Conservation (phyloP, 2,329 filamentous ascomycete species). For the Botrytis aclada region DNA sequence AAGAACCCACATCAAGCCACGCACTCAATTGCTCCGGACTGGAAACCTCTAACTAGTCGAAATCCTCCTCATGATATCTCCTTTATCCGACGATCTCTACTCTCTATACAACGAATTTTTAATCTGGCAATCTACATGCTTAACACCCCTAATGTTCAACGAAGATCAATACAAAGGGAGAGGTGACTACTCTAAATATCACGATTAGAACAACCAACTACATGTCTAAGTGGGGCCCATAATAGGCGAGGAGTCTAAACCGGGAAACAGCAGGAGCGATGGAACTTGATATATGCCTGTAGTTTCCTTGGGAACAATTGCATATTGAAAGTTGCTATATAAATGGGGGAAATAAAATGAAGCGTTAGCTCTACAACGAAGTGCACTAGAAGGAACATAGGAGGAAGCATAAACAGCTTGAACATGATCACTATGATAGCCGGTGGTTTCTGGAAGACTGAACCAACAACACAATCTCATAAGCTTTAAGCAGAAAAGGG, state of each 20-base stretch:
- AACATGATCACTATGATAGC: too few relatives aligned
- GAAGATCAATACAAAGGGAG: background rate
- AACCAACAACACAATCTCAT: accelerated
- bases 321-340: background rate
- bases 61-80: background rate
- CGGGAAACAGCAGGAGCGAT: background rate
- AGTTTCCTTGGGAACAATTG: background rate
- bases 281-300: background rate
- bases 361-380: accelerated
- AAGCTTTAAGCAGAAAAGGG: background rate
- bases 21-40: background rate
- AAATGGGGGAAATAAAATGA: background rate
- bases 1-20: background rate
- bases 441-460: accelerated
- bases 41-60: background rate
- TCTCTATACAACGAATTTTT: accelerated
- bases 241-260: background rate
- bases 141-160: accelerated
- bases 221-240: background rate
- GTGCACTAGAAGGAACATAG: background rate
- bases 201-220: too few relatives aligned
- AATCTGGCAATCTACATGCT: accelerated
- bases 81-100: background rate
- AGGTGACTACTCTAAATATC: too few relatives aligned
- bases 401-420: background rate